A percentile compares a stretch with the other conserved stretches of the same genome.
These are phyloP conservation scores for Kluyveromyces marxianus DNA, from an alignment of 1,139 yeast species.

Conservation along the genomic window DNA sequence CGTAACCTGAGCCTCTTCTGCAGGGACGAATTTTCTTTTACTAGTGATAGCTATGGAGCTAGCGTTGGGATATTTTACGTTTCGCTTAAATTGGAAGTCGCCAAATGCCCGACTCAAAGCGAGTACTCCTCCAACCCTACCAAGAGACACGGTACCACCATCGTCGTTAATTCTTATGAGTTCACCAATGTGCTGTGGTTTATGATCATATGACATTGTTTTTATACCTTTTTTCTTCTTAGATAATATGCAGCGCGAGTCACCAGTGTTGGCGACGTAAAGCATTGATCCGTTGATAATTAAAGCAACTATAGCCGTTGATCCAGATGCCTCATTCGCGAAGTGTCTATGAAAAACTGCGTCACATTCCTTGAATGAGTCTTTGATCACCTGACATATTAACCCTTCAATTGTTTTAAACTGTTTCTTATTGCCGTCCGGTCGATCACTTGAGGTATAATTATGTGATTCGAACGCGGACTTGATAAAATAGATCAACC, in stretches of 20 bases:
- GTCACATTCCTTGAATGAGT: conserved; percentile 53
- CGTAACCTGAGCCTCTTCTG: conserved; percentile 41
- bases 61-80: conserved; percentile 36
- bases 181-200: conserved; percentile 72
- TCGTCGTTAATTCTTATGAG: conserved; percentile 63
- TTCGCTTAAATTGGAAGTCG: conserved; percentile 55
- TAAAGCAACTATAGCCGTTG: conserved; percentile 56
- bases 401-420: conserved; percentile 33
- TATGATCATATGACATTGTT: conserved; percentile 65
- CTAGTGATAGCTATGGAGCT: conserved; percentile 27
- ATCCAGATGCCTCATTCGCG: conserved; percentile 48
- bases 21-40: conserved; percentile 23
- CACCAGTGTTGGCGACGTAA: conserved; percentile 67
- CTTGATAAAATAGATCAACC: conserved; percentile 26
- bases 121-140: conserved; percentile 64
- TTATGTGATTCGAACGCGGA: conserved; percentile 26
- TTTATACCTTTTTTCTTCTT: conserved; percentile 37
- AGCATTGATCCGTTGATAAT: conserved; percentile 39
- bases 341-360: conserved; percentile 40
- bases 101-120: conserved; percentile 75
- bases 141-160: conserved; percentile 63
- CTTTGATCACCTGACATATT: conserved; percentile 37
- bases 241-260: conserved; percentile 60
- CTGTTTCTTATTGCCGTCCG: conserved; percentile 9
- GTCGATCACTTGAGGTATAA: conserved; percentile 20